Base-by-base conservation (phyloP, 257 asterid species). In the Scutellaria minor region DNA sequence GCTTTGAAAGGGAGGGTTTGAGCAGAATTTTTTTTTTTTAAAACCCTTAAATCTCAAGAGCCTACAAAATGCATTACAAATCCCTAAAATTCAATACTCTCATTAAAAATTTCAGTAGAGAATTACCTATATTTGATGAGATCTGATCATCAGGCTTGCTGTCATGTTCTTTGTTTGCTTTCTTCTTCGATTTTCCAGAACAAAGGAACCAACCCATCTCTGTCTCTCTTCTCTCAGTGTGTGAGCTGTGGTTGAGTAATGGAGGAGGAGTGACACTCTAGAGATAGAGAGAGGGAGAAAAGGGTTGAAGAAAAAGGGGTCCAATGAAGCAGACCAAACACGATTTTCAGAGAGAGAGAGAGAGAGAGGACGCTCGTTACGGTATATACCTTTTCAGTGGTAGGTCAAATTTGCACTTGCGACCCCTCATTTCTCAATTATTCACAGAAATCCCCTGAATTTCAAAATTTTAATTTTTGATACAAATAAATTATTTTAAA, bases 201-300 rank as follows among this genome's bases (percentile, higher is more conserved):
- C 91, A 87, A n/a, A 80, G 84, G 75, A 90, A 84, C 70, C 90
- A 86, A 6, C 86, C 88, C 90, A 86, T 86, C 39, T 60, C 47
- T 37, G 18, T 47, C 53, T n/a, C 53, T 47, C 14, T 8, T 2
- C 42, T 50, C 44, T 60, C 56, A 35, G 54, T 44, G 15, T 46
- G 40, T 8, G 48, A 11, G 6, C 15, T 11, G 15, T 47, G 53
- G 0, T 18, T 14, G 70, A 48, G 57, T 60, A 12, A 66, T 15
- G 44, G n/a, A 48, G 35, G 68, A 58, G 68, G 60, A 60, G 64
- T 63, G 70, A 55, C 68, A 63, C 75, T 79, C 39, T 50, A 37
- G 11, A 64, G 77, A 50, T 3, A 66, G 59, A 67, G n/a, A 12
- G 7, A 56, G 31, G 24, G 44, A 11, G 9, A 3, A 13, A 39